Percentiles rank a stretch among this genome's conserved stretches.
Conservation (phyloP, 192 early-diverging fungal species). For the Diversispora epigaea region DNA sequence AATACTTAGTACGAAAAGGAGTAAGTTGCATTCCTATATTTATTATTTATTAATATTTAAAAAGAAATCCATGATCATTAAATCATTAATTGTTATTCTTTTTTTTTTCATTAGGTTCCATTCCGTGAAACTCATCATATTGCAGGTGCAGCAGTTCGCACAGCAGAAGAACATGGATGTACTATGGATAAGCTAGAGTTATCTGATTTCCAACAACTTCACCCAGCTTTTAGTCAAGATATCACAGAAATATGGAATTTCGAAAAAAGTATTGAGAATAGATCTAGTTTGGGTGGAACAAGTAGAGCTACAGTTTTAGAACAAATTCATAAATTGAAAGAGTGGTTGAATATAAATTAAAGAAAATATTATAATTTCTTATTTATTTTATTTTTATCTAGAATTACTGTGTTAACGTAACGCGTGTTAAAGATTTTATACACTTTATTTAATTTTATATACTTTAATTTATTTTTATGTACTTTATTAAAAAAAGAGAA, state of each 20-base stretch:
- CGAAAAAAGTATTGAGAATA: constrained; percentile 87
- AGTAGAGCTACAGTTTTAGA: constrained; percentile 69
- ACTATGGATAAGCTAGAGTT: constrained; percentile 74
- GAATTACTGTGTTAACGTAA: too few species aligned
- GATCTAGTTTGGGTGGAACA: constrained; percentile 88
- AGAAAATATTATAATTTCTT: neutral
- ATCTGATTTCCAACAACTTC: constrained; percentile 81
- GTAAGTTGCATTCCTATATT: constrained; percentile 46
- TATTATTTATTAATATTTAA: too few species aligned
- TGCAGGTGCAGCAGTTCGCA: constrained; percentile 88
- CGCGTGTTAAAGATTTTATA: too few species aligned
- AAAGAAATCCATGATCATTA: too few species aligned
- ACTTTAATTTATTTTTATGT: too few species aligned
- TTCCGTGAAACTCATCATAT: constrained; percentile 99
- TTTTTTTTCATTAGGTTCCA: constrained; percentile 60
- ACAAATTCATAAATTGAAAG: constrained; percentile 79
- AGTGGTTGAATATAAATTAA: constrained; percentile 47
- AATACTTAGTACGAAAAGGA: constrained; percentile 97
- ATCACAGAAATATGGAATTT: constrained; percentile 84
- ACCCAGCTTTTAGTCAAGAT: constrained; percentile 82
- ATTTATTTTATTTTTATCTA: too few species aligned
- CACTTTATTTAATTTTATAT: too few species aligned
- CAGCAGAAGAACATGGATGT: constrained; percentile 85
- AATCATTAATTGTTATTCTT: too few species aligned
- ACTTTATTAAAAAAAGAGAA: too few species aligned